phyloP scores from a whole-genome alignment of 1,284 basidiomycete genomes.

The Bondarzewia mesenterica region DNA sequence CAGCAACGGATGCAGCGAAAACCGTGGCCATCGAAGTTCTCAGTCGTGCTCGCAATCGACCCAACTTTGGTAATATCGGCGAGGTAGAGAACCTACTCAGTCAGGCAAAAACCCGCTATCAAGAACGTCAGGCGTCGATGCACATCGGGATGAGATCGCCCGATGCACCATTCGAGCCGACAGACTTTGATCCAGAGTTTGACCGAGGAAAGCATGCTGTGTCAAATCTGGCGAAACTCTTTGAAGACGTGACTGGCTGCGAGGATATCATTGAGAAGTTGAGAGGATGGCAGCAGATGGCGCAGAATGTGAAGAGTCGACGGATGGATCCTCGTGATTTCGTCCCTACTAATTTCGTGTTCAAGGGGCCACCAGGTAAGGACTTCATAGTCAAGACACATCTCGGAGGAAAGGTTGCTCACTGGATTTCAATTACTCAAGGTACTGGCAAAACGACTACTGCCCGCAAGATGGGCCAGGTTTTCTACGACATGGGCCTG shows the following conservation, averaged over 20 bases:
- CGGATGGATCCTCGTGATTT: constrained; percentile 28
- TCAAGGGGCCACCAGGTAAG: constrained; percentile 63
- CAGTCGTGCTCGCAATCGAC: constrained; percentile 40
- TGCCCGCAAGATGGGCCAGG: constrained; percentile 36
- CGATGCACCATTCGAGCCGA: constrained; percentile 43
- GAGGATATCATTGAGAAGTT: constrained; percentile 44
- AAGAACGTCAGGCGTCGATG: constrained; percentile 32
- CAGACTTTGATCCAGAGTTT: constrained; percentile 56
- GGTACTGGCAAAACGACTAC: constrained; percentile 38
- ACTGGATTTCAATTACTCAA: neutral
- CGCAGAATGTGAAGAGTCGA: constrained; percentile 30
- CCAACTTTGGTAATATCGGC: constrained; percentile 63
- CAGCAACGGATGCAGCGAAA: constrained; percentile 48
- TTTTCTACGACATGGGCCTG: constrained; percentile 63
- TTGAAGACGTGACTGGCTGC: constrained; percentile 54
- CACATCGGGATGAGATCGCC: constrained; percentile 22
- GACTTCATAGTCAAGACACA: constrained; percentile 17
- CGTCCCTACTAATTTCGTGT: constrained; percentile 61
- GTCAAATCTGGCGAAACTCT: constrained; percentile 44
- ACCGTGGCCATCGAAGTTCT: constrained; percentile 45
- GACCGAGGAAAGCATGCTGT: constrained; percentile 39
- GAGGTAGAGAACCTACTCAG: constrained; percentile 59
- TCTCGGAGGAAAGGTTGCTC: constrained; percentile 32
- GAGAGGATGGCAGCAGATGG: constrained; percentile 41
- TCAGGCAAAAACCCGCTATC: constrained; percentile 42